These are phyloP conservation scores for Saccharomycopsis sp. DNA, from an alignment of 805 yeast species.

Conservation along the genomic window DNA sequence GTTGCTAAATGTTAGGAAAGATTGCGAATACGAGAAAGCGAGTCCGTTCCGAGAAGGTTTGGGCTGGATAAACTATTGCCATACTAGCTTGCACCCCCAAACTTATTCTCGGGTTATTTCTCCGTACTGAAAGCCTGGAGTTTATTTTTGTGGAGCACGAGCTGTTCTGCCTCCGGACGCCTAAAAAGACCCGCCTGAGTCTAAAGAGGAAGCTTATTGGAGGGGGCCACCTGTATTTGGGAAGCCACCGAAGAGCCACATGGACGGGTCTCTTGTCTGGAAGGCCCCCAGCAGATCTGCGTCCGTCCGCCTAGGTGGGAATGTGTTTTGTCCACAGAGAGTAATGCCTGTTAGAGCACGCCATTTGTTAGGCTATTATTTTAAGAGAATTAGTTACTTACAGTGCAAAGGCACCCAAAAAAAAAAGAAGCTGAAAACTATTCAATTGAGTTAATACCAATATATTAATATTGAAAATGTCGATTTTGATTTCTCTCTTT, in stretches of 20 bases:
- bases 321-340: background rate
- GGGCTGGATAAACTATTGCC: background rate
- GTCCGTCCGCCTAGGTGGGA: background rate
- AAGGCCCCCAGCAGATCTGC: background rate
- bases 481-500: background rate
- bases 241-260: too few species aligned
- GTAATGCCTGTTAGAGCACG: background rate
- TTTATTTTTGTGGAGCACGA: too few species aligned
- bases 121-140: too few species aligned
- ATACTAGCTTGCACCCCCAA: background rate
- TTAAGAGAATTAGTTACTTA: background rate
- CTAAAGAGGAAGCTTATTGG: too few species aligned
- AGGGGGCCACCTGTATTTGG: too few species aligned
- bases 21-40: background rate
- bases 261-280: too few species aligned
- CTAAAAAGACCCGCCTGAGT: too few species aligned
- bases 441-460: background rate
- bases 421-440: background rate
- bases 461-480: too few species aligned
- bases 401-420: background rate
- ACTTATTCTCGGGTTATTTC: background rate
- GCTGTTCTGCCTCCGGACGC: too few species aligned
- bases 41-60: background rate
- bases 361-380: background rate
- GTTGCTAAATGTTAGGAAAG: background rate